Base-by-base conservation (phyloP, 148 eudicot genomes). In the Polygonum aviculare region DNA sequence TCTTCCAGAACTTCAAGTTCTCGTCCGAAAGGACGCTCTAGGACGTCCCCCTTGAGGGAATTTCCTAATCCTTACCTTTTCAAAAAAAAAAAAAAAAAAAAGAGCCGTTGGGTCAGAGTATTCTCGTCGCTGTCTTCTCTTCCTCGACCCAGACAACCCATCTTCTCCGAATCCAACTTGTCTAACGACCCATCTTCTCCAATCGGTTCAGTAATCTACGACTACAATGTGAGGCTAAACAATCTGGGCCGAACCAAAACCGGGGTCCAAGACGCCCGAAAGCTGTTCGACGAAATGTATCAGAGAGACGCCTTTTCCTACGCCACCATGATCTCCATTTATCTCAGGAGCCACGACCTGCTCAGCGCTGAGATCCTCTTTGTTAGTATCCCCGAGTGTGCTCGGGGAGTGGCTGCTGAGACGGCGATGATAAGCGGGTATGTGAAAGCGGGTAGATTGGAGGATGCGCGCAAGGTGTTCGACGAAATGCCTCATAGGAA, bases 391-490 rank as follows among this genome's bases (percentile, higher is more conserved):
- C 83, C 86, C 12, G 75, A 75, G 70, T 80, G 77, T 18, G 72
- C 63, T 4, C 69, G 77, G 60, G 75, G 77, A 14, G 76, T 82
- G 39, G 86, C 84, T 52, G 75, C 80, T 7, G 77, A 72, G 48
- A 80, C 87, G 0, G 81, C 82, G n/a, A 85, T 89, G 89, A 83
- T 89, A 21, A 81, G 84, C 45, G 93, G 84, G 55, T 87, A 82
- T 77, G 87, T 84, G 2, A 86, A 81, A 78, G 81, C 84, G 0
- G 86, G 87, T 36, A 40, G 80, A 18, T 75, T 89, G 47, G 85
- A 81, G 7, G 69, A 77, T 60, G 90, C 86, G 62, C 83, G 54
- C 65, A 55, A 57, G 40, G 51, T 85, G 47, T 85, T 87, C 65
- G 81, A 87, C 50, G 67, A 75, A 71, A 84, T 87, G 80, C 81